Percentiles rank a stretch among this genome's conserved stretches.
Evolutionary conservation across 1,284 basidiomycete species (phyloP).

Genomic region (Coniferiporia weirii): DNA sequence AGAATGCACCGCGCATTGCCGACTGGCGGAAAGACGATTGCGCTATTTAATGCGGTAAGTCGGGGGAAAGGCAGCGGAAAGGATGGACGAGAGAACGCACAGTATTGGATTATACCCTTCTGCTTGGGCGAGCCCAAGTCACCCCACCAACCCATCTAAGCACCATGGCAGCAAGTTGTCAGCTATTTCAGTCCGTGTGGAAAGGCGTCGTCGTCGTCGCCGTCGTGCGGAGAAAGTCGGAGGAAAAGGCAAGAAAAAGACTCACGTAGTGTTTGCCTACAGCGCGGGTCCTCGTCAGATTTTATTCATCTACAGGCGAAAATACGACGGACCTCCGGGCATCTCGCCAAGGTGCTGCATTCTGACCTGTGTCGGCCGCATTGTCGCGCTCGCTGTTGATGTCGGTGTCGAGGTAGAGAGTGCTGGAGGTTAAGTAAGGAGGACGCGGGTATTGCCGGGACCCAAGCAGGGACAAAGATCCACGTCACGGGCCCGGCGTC

Average conservation of each 20-base stretch:
- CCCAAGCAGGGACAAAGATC: background rate
- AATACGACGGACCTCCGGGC: slow-evolving; percentile 61
- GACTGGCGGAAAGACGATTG: slow-evolving; percentile 79
- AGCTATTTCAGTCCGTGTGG: background rate
- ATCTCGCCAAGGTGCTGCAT: slow-evolving; percentile 61
- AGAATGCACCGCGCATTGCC: slow-evolving; percentile 66
- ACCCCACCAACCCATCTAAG: slow-evolving; percentile 90
- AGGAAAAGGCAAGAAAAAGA: slow-evolving; percentile 18
- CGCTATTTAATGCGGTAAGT: slow-evolving; percentile 39
- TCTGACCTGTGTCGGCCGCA: slow-evolving; percentile 63
- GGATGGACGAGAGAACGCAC: slow-evolving; percentile 44
- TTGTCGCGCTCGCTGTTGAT: slow-evolving; percentile 29
- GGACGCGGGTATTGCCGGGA: background rate
- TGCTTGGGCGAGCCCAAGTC: slow-evolving; percentile 67
- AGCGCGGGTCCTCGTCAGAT: background rate
- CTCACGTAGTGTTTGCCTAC: slow-evolving; percentile 66
- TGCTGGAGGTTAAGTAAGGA: background rate
- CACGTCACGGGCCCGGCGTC: background rate
- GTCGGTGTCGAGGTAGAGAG: background rate
- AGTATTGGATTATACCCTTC: slow-evolving; percentile 77
- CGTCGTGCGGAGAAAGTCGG: slow-evolving; percentile 16
- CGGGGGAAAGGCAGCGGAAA: background rate
- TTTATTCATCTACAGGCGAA: background rate
- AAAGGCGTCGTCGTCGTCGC: background rate
- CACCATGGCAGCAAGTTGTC: slow-evolving; percentile 10